phyloP scores from a whole-genome alignment of 768 basidiomycete genomes.

The Nevesoporus exiguus region DNA sequence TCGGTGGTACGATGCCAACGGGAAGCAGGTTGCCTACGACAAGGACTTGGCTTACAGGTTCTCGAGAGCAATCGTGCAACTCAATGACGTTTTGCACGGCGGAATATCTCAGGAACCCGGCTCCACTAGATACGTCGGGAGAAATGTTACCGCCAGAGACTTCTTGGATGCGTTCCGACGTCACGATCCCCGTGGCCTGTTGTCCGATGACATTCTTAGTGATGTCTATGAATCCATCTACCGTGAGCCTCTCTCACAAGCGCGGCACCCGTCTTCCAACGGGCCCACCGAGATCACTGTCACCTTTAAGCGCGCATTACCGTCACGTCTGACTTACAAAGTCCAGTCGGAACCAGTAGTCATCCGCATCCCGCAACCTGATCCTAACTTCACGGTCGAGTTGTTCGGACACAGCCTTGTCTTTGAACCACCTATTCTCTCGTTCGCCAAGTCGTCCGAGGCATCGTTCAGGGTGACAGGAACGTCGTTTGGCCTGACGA shows the following conservation, averaged over 20 bases:
- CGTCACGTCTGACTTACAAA: constrained; percentile 80
- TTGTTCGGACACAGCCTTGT: constrained; percentile 83
- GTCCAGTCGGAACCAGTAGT: constrained; percentile 85
- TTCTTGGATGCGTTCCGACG: constrained; percentile 83
- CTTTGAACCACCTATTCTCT: constrained; percentile 84
- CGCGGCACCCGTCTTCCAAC: constrained; percentile 45
- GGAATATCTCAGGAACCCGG: constrained; percentile 63
- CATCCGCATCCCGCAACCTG: constrained; percentile 79
- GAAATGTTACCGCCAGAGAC: constrained; percentile 66
- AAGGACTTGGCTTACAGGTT: constrained; percentile 76
- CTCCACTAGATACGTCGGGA: constrained; percentile 48
- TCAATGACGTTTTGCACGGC: constrained; percentile 85
- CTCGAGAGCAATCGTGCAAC: constrained; percentile 76
- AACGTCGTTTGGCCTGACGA: constrained; percentile 76
- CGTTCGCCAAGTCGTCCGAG: constrained; percentile 73
- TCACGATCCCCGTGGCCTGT: constrained; percentile 65
- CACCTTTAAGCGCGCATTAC: constrained; percentile 70
- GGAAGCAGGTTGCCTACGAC: constrained; percentile 71
- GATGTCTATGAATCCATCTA: constrained; percentile 78
- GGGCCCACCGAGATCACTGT: constrained; percentile 52
- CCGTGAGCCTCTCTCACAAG: constrained; percentile 69
- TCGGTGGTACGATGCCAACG: constrained; percentile 90
- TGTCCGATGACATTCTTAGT: constrained; percentile 72
- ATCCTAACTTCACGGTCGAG: constrained; percentile 79
- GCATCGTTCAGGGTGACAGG: constrained; percentile 91